Evolutionary conservation across 352 stramenopile species (phyloP).

Genomic region (Chrysophaeum taylorii): DNA sequence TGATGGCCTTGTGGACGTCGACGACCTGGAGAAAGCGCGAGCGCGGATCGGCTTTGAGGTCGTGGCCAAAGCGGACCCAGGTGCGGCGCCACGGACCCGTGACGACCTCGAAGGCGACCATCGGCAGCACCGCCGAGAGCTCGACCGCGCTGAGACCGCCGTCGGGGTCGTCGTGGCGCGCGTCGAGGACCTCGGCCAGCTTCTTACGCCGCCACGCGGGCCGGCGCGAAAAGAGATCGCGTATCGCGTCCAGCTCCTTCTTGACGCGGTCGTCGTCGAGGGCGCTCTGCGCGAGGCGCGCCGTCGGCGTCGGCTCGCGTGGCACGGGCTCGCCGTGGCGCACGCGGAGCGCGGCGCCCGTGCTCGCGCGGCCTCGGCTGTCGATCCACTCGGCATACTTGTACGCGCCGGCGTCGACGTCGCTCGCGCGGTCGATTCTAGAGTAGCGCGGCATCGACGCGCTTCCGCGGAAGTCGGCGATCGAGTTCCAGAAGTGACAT

Average conservation of each 20-base stretch:
- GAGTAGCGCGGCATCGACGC: no score
- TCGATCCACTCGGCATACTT: neutral
- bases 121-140: neutral
- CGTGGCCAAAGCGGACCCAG: neutral
- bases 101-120: neutral
- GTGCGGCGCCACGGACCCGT: neutral
- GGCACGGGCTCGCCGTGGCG: neutral
- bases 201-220: neutral
- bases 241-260: neutral
- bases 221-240: neutral
- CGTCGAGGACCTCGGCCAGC: neutral
- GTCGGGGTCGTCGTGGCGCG: neutral
- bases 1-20: neutral
- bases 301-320: neutral
- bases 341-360: no score
- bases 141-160: neutral
- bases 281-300: neutral
- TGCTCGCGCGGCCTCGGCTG: neutral
- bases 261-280: neutral
- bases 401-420: neutral
- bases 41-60: neutral
- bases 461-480: no score
- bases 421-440: no score
- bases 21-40: neutral
- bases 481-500: no score